phyloP scores from a whole-genome alignment of 169 alveolate genomes.

The Cryptosporidium ubiquitum region DNA sequence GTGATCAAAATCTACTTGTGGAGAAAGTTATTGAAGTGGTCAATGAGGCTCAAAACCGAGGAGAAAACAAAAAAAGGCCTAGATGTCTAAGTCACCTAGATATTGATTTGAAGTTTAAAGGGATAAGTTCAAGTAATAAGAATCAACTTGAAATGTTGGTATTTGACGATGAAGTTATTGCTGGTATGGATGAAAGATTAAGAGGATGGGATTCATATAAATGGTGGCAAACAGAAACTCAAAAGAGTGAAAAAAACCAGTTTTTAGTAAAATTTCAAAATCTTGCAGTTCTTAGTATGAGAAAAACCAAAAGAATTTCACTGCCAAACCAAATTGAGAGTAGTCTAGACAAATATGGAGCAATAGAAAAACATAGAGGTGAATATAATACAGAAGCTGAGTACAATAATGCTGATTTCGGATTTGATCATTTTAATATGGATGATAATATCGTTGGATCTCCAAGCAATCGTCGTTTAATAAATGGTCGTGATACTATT shows the following conservation, averaged over 20 bases:
- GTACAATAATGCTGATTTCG: conserved; percentile 9
- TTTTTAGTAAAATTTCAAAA: background rate
- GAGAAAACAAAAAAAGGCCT: conserved; percentile 12
- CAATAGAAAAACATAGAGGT: conserved; percentile 55
- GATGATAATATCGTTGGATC: background rate
- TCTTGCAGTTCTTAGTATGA: background rate
- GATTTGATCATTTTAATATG: conserved; percentile 12
- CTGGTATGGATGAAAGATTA: background rate
- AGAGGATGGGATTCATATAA: conserved; percentile 48
- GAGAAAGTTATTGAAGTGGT: background rate
- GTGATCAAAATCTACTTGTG: too few species aligned
- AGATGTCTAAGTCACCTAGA: conserved; percentile 46
- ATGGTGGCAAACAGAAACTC: conserved; percentile 36
- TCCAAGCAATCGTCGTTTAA: conserved; percentile 10
- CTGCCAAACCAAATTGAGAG: background rate
- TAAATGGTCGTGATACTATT: background rate
- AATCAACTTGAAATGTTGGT: conserved; percentile 1
- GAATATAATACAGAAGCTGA: background rate
- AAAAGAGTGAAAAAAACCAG: conserved; percentile 3
- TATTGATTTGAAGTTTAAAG: conserved; percentile 11
- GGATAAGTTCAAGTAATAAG: background rate
- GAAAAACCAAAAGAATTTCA: conserved; percentile 10
- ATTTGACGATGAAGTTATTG: background rate
- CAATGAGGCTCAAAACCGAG: background rate
- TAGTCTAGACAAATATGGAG: conserved; percentile 4